Percentiles rank a stretch among this genome's conserved stretches.
Conservation (phyloP, 2,329 filamentous ascomycete species). For the Acephala macrosclerotiorum region DNA sequence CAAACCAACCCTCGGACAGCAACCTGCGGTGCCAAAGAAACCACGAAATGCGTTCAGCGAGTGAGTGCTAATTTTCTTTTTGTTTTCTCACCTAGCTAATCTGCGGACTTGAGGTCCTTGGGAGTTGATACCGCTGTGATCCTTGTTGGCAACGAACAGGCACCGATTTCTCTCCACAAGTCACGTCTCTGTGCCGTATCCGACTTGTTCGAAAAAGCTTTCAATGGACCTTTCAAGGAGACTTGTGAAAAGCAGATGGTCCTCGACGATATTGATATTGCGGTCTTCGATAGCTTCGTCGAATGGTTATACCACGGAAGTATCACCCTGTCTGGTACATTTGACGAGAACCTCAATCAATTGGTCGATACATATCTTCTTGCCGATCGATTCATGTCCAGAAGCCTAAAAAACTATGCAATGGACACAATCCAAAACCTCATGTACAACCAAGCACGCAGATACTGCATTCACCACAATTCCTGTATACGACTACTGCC, state of each 20-base stretch:
- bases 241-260: neutral
- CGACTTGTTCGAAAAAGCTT: neutral
- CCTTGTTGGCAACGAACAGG: conserved; percentile 3
- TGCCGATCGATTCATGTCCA: conserved; percentile 10
- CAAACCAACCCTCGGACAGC: neutral
- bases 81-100: neutral
- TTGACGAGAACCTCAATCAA: neutral
- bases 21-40: neutral
- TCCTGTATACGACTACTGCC: neutral
- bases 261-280: conserved; percentile 8
- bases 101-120: neutral
- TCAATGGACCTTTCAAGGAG: conserved; percentile 1
- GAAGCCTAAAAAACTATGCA: conserved; percentile 14
- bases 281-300: neutral
- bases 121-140: conserved; percentile 1
- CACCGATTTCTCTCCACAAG: neutral
- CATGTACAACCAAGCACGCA: conserved; percentile 8
- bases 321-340: neutral
- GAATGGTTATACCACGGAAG: conserved; percentile 3
- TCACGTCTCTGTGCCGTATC: conserved; percentile 14
- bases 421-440: conserved; percentile 18
- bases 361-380: conserved; percentile 14
- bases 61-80: neutral
- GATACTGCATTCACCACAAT: neutral
- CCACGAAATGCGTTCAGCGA: neutral